Evolutionary conservation across 306 rosid species (phyloP).

Genomic region (Quercus berberidifolia): DNA sequence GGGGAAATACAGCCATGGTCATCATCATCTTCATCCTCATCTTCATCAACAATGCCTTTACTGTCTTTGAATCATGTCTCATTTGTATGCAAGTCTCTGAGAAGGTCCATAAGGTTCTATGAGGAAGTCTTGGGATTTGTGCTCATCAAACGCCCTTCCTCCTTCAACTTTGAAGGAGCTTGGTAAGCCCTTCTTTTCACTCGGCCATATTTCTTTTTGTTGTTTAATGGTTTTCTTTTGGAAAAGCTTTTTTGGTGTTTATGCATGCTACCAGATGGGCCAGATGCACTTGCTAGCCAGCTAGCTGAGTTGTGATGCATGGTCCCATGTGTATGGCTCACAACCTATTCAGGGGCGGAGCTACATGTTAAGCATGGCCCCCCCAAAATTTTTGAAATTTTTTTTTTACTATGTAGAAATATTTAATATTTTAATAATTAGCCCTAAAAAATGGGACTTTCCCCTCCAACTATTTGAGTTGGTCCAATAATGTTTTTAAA

Average conservation of each 20-base stretch:
- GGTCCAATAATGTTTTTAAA: too few species aligned
- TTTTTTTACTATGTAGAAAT: too few species aligned
- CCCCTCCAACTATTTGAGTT: too few species aligned
- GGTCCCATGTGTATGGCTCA: background rate
- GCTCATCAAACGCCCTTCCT: slow-evolving; percentile 64
- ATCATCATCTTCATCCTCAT: background rate
- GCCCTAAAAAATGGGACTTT: too few species aligned
- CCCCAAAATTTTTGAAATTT: too few species aligned
- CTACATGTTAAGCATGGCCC: too few species aligned
- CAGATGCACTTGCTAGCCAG: background rate
- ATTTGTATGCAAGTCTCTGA: slow-evolving; percentile 48
- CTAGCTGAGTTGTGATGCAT: background rate
- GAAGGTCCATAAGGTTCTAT: slow-evolving; percentile 51
- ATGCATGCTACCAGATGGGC: background rate
- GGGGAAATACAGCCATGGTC: background rate
- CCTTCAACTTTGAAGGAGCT: slow-evolving; percentile 73
- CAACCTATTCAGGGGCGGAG: too few species aligned
- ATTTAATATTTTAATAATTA: too few species aligned
- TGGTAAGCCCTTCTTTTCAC: slow-evolving; percentile 29
- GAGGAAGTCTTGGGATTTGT: slow-evolving; percentile 53
- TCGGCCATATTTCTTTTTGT: background rate
- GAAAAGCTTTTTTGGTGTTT: background rate
- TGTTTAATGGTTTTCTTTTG: background rate
- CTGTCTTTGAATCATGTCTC: slow-evolving; percentile 63
- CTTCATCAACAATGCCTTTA: slow-evolving; percentile 22